Base-by-base conservation (phyloP, 179 eudicot species). In the Beta corolliflora region DNA sequence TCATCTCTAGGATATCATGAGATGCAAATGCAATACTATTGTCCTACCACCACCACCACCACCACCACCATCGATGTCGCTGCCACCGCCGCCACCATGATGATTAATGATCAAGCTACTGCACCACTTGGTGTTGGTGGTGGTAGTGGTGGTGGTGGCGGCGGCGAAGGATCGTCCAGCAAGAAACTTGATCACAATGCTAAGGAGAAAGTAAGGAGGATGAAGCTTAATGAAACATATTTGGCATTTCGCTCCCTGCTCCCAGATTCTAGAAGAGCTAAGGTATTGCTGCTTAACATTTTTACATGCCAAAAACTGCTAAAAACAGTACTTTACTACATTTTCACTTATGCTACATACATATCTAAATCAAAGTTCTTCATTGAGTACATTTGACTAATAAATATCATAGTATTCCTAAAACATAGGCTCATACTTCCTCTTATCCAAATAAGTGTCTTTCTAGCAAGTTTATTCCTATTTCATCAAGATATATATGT, bases 171-270 rank as follows among this genome's bases (percentile, higher is more conserved):
- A 45, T 67, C 88, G 48, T 60, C 76, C 1, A 60, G 36, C 46
- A 90, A 87, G 87, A 90, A 88, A 72, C 85, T 81, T 77, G 86
- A 86, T 78, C 93, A 89, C 36, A 89, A 87, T 80, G 93, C 93
- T 2, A 89, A 84, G 84, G 93, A 90, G 71, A 90, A 91, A 74
- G 83, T 85, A 25, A 77, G 93, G 68, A 89, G 93, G 85, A 78
- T 84, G 81, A 87, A 82, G 76, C 86, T 87, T 41, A 90, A 86
- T 77, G 84, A 75, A 53, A 85, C 89, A 71, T 87, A 81, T 54
- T 68, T 81, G 0, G 79, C 90, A 21, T 88, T 90, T 63, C 83
- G 88, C 2, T 80, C 89, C 14, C 64, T 90, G 79, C 87, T 89
- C 25, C 93, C 93, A 13, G 84, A 89, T 60, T 82, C 89, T 48